Conservation (phyloP, 2,329 filamentous ascomycete species). For the Davidsoniella virescens region DNA sequence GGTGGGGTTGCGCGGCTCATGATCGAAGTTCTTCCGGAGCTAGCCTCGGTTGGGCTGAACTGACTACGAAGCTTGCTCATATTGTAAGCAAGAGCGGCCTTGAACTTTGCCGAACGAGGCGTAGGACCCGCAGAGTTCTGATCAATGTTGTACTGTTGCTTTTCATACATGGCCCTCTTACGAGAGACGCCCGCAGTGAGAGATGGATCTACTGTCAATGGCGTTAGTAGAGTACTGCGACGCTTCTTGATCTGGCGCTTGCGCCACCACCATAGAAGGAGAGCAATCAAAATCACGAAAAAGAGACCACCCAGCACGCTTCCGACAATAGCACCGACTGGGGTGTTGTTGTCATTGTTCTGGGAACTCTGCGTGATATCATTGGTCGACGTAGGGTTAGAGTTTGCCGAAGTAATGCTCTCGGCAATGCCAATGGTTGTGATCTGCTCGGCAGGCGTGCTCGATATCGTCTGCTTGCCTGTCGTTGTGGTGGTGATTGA, state of each 20-base stretch:
- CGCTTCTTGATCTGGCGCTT: constrained; percentile 27
- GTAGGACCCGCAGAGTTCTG: constrained; percentile 34
- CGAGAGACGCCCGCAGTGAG: constrained; percentile 13
- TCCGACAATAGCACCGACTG: constrained; percentile 31
- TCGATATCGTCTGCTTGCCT: neutral
- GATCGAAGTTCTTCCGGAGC: constrained; percentile 34
- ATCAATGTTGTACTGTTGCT: constrained; percentile 24
- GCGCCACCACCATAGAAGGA: constrained; percentile 35
- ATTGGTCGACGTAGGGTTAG: neutral
- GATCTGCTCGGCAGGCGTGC: constrained; percentile 2
- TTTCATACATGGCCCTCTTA: constrained; percentile 15
- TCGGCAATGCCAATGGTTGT: constrained; percentile 4
- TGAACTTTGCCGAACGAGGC: constrained; percentile 26
- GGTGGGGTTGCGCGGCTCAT: constrained; percentile 14
- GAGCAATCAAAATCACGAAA: constrained; percentile 27
- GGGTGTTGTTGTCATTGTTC: constrained; percentile 16
- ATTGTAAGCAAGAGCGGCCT: constrained; percentile 21
- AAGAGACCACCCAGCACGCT: constrained; percentile 34
- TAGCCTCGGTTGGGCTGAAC: constrained; percentile 1
- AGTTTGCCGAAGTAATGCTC: neutral
- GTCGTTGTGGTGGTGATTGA: neutral
- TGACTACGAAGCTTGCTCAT: constrained; percentile 14
- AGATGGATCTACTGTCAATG: constrained; percentile 24
- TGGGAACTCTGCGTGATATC: constrained; percentile 2
- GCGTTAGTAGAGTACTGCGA: constrained; percentile 33